Conservation (phyloP, 2,329 filamentous ascomycete genomes). For the Paecilomyces dactylethromorphus region DNA sequence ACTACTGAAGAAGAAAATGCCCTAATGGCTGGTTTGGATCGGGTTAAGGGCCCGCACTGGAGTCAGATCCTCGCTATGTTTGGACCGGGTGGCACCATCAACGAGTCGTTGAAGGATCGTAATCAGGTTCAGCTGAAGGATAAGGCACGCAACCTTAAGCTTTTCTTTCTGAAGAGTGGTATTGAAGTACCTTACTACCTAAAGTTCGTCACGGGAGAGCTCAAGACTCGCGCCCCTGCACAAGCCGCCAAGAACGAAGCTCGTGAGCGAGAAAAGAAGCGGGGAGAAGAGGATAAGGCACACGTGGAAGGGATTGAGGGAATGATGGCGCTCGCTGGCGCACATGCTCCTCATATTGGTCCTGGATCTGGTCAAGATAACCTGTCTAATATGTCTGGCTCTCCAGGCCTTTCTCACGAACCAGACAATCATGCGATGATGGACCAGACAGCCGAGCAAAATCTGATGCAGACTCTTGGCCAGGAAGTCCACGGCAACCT, state of each 20-base stretch:
- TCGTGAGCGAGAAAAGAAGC: slow-evolving; percentile 40
- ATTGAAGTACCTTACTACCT: slow-evolving; percentile 86
- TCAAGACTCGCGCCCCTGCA: slow-evolving; percentile 76
- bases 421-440: slow-evolving; percentile 23
- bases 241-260: slow-evolving; percentile 45
- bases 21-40: slow-evolving; percentile 78
- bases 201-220: slow-evolving; percentile 79
- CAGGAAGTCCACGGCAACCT: slow-evolving; percentile 35
- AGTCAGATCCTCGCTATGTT: slow-evolving; percentile 84
- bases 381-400: slow-evolving; percentile 26
- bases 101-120: slow-evolving; percentile 76
- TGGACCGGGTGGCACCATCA: slow-evolving; percentile 70
- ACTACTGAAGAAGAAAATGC: slow-evolving; percentile 84
- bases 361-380: slow-evolving; percentile 22
- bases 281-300: slow-evolving; percentile 41
- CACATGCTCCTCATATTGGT: slow-evolving; percentile 27
- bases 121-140: slow-evolving; percentile 91
- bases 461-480: slow-evolving; percentile 37
- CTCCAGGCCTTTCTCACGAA: slow-evolving; percentile 28
- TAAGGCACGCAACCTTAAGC: slow-evolving; percentile 81
- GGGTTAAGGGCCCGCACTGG: slow-evolving; percentile 88
- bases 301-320: slow-evolving; percentile 42
- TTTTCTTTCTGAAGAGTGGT: slow-evolving; percentile 87
- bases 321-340: slow-evolving; percentile 41
- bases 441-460: slow-evolving; percentile 36